Evolutionary conservation across 768 basidiomycete species (phyloP).

Genomic region (Kondoa subrosea): DNA sequence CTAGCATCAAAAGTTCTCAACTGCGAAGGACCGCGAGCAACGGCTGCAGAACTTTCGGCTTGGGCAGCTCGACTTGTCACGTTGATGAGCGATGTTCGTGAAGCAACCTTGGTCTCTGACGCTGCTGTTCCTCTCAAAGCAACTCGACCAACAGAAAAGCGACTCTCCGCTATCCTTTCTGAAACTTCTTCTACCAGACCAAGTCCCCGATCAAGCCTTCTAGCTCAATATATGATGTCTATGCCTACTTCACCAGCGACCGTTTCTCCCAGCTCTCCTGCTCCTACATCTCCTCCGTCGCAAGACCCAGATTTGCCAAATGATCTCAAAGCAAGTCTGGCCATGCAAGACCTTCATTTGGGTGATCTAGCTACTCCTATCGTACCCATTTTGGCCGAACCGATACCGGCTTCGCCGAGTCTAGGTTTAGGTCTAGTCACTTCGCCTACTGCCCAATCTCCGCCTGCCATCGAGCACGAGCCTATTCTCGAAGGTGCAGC

Average conservation of each 20-base stretch:
- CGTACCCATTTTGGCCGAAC: too few species aligned
- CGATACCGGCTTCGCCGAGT: not conserved
- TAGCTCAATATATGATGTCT: not conserved
- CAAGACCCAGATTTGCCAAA: not conserved
- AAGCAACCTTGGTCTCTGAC: conserved; percentile 22
- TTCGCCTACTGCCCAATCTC: not conserved
- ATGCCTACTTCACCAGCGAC: not conserved
- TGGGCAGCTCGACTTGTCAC: conserved; percentile 60
- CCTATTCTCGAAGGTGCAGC: not conserved
- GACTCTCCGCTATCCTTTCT: not conserved
- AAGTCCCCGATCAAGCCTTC: conserved; percentile 9
- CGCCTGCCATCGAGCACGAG: not conserved
- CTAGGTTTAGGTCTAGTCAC: not conserved
- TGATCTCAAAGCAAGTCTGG: not conserved
- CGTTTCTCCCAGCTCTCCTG: not conserved
- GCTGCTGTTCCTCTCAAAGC: conserved; percentile 26
- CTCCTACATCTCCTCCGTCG: not conserved
- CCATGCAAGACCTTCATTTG: not conserved
- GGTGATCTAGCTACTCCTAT: not conserved
- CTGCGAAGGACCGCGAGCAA: conserved; percentile 38
- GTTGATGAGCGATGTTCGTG: conserved; percentile 23
- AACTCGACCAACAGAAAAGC: conserved; percentile 12
- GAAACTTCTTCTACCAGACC: conserved; percentile 8
- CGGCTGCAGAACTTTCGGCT: conserved; percentile 63
- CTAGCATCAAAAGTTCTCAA: conserved; percentile 62